A percentile compares a stretch with the other conserved stretches of the same genome.
phyloP scores from a whole-genome alignment of 2,329 filamentous ascomycete genomes.

The Apiospora koreana region DNA sequence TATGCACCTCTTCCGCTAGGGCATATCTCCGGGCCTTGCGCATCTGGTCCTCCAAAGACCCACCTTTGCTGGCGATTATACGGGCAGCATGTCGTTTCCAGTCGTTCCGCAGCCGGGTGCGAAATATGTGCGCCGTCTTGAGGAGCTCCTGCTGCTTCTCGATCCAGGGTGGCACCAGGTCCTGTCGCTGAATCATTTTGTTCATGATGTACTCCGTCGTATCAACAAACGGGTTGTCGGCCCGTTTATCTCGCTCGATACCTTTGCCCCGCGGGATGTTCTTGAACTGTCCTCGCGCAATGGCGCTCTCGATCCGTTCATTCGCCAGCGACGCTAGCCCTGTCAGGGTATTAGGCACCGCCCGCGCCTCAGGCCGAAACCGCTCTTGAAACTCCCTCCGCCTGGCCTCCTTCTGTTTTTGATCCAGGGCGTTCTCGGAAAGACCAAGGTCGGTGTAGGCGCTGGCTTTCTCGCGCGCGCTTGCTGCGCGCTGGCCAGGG shows the following conservation, averaged over 20 bases:
- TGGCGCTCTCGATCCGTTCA: slow-evolving; percentile 87
- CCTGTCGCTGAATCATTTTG: slow-evolving; percentile 95
- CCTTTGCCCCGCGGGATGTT: slow-evolving; percentile 80
- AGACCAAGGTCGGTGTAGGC: slow-evolving; percentile 51
- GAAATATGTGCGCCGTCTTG: slow-evolving; percentile 68
- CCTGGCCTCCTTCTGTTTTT: slow-evolving; percentile 72
- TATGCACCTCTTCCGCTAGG: slow-evolving; percentile 67
- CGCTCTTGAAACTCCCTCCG: slow-evolving; percentile 76
- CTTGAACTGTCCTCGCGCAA: slow-evolving; percentile 84
- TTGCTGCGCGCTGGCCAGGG: slow-evolving; percentile 49
- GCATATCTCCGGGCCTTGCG: slow-evolving; percentile 72
- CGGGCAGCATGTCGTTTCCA: slow-evolving; percentile 84
- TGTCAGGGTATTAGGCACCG: slow-evolving; percentile 74
- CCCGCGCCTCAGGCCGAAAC: slow-evolving; percentile 71
- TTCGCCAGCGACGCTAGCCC: slow-evolving; percentile 85
- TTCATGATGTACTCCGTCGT: slow-evolving; percentile 99
- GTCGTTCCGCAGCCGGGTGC: slow-evolving; percentile 72
- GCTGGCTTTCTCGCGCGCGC: slow-evolving; percentile 59
- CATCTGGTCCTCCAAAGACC: slow-evolving; percentile 73
- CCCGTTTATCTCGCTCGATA: slow-evolving; percentile 78
- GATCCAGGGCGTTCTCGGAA: slow-evolving; percentile 56
- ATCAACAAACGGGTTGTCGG: slow-evolving; percentile 86
- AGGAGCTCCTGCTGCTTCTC: slow-evolving; percentile 94
- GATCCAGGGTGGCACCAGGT: slow-evolving; percentile 96
- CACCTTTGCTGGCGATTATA: slow-evolving; percentile 76